Evolutionary conservation across 1,139 yeast genomes (phyloP).

Genomic region (Wickerhamomyces sp.): DNA sequence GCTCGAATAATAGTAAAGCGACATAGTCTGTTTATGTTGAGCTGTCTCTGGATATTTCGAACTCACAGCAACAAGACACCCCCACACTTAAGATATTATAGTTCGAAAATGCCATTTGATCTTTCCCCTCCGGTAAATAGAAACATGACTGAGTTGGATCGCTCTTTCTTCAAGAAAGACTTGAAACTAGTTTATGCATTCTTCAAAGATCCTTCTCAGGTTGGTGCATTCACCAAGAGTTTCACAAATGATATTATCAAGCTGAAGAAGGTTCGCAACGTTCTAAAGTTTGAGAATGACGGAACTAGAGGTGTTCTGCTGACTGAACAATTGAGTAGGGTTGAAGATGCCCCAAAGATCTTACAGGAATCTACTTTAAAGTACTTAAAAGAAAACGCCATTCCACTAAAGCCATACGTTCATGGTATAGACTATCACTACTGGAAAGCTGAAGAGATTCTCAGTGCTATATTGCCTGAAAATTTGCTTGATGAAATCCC

Average conservation of each 20-base stretch:
- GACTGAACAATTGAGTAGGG: conserved; percentile 42
- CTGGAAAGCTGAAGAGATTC: conserved; percentile 88
- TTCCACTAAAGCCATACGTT: conserved; percentile 47
- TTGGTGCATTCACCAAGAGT: conserved; percentile 45
- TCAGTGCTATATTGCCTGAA: conserved; percentile 73
- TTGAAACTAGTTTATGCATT: conserved; percentile 61
- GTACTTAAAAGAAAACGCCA: conserved; percentile 42
- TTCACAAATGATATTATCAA: conserved; percentile 54
- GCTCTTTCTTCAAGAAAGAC: conserved; percentile 50
- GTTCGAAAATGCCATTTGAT: conserved; percentile 2
- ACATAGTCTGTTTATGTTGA: not conserved
- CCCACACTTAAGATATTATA: not conserved
- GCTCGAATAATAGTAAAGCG: no score
- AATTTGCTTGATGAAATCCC: conserved; percentile 70
- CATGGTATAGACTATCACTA: conserved; percentile 63
- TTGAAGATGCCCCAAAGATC: conserved; percentile 33
- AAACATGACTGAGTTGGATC: conserved; percentile 61
- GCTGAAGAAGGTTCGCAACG: conserved; percentile 61
- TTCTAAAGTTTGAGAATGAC: conserved; percentile 41
- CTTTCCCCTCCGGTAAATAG: conserved; percentile 61
- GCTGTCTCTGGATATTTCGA: not conserved
- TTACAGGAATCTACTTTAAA: conserved; percentile 40
- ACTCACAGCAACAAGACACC: not conserved
- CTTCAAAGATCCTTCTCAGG: conserved; percentile 60
- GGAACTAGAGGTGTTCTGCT: conserved; percentile 58